These are phyloP conservation scores for Tricholoma furcatifolium DNA, from an alignment of 768 basidiomycete species.

Conservation along the genomic window DNA sequence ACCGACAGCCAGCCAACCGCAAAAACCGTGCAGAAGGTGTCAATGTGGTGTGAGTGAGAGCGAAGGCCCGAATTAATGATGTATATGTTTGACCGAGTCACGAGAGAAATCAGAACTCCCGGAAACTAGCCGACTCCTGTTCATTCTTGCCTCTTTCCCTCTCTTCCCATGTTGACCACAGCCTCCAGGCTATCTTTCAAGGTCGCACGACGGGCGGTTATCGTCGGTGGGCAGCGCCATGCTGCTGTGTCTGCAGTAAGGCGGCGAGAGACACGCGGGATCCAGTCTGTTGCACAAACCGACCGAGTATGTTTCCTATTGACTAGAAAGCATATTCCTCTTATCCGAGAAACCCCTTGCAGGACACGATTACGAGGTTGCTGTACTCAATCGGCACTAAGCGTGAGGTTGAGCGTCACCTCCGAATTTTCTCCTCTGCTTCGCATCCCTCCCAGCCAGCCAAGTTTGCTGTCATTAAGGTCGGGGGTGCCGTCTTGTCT, in stretches of 20 bases:
- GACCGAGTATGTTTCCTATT: slow-evolving; percentile 54
- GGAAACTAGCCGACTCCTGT: slow-evolving; percentile 6
- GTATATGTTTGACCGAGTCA: slow-evolving; percentile 19
- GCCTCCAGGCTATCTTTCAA: slow-evolving; percentile 33
- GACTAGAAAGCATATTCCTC: background rate
- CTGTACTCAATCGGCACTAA: slow-evolving; percentile 97
- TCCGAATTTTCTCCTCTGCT: slow-evolving; percentile 96
- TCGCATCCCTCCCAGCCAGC: slow-evolving; percentile 87
- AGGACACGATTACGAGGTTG: slow-evolving; percentile 97
- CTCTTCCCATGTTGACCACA: slow-evolving; percentile 17
- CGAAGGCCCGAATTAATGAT: slow-evolving; percentile 7
- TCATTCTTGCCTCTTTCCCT: slow-evolving; percentile 12
- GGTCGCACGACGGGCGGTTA: slow-evolving; percentile 43
- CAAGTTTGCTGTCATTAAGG: slow-evolving; percentile 97
- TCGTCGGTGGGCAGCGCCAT: slow-evolving; percentile 50
- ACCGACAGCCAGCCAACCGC: slow-evolving; percentile 27
- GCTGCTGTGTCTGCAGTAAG: slow-evolving; percentile 41
- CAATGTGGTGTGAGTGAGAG: slow-evolving; percentile 16
- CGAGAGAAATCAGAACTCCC: slow-evolving; percentile 20
- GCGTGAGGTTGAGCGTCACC: slow-evolving; percentile 96
- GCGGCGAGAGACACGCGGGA: slow-evolving; percentile 36
- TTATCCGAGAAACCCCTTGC: slow-evolving; percentile 2
- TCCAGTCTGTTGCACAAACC: slow-evolving; percentile 69
- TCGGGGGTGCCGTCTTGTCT: slow-evolving; percentile 93
- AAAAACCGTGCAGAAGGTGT: slow-evolving; percentile 26